Percentiles rank a stretch among this genome's conserved stretches.
Conservation (phyloP, 768 basidiomycete genomes). For the Gymnopilus dilepis region DNA sequence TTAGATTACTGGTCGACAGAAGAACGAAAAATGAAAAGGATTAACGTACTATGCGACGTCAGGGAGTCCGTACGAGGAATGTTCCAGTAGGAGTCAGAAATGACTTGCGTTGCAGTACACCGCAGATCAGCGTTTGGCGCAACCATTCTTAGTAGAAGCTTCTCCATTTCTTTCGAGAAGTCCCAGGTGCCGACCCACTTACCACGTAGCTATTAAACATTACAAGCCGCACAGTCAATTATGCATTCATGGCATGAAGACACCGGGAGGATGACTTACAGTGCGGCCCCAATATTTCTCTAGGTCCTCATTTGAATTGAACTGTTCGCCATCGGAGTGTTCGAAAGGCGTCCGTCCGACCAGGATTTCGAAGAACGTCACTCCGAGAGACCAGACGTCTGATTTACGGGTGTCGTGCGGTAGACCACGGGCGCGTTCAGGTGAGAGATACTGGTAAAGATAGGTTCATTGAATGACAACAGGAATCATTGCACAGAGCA, state of each 20-base stretch:
- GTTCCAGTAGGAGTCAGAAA: constrained; percentile 73
- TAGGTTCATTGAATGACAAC: constrained; percentile 7
- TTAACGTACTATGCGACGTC: constrained; percentile 47
- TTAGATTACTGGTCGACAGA: not conserved
- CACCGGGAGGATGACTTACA: constrained; percentile 38
- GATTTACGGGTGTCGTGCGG: constrained; percentile 94
- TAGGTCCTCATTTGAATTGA: constrained; percentile 78
- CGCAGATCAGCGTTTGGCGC: constrained; percentile 82
- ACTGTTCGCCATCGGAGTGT: constrained; percentile 76
- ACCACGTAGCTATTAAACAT: constrained; percentile 60
- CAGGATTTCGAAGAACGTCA: constrained; percentile 95
- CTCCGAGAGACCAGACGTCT: constrained; percentile 84
- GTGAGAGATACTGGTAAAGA: constrained; percentile 77
- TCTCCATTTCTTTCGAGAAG: constrained; percentile 68
- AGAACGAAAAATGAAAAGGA: not conserved
- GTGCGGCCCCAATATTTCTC: constrained; percentile 89
- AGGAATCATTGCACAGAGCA: constrained; percentile 13
- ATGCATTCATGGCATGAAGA: not conserved
- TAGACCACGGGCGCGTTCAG: constrained; percentile 86
- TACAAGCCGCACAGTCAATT: not conserved
- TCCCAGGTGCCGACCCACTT: constrained; percentile 87
- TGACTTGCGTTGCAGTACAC: constrained; percentile 68
- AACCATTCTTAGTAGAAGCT: constrained; percentile 77
- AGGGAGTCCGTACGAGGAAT: constrained; percentile 30
- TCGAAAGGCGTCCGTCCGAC: constrained; percentile 94